These are phyloP conservation scores for Beauveria varroae DNA, from an alignment of 2,329 filamentous ascomycete species.

Conservation along the genomic window DNA sequence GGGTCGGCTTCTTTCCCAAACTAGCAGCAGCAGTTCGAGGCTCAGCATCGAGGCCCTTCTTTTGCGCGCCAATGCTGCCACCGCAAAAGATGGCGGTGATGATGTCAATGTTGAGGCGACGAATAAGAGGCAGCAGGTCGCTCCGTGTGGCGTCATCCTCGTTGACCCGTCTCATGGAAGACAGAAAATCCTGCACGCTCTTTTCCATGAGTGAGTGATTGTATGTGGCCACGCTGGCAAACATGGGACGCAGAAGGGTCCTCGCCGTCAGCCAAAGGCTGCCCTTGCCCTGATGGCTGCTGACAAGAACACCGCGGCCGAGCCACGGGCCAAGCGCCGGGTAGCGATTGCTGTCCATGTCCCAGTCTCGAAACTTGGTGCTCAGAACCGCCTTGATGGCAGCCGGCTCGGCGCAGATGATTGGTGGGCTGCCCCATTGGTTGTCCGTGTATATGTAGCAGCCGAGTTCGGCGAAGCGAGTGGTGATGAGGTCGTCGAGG, in stretches of 20 bases:
- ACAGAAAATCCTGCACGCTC: neutral
- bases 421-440: neutral
- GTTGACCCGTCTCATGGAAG: neutral
- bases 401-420: constrained; percentile 4
- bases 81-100: neutral
- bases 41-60: neutral
- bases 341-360: constrained; percentile 5
- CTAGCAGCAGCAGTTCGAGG: neutral
- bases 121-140: neutral
- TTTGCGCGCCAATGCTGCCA: neutral
- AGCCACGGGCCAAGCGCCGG: constrained; percentile 4
- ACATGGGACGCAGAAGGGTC: neutral
- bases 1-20: too few species aligned
- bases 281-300: constrained; percentile 1
- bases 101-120: neutral
- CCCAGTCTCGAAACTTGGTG: constrained; percentile 2
- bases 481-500: constrained; percentile 6
- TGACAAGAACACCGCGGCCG: constrained; percentile 2
- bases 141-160: neutral
- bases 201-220: neutral
- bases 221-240: neutral
- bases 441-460: constrained; percentile 1
- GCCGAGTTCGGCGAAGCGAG: neutral
- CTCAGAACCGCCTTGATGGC: neutral
- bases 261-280: neutral